Evolutionary conservation across 31 red algal species (phyloP).

Genomic region (Asparagopsis taxiformis): DNA sequence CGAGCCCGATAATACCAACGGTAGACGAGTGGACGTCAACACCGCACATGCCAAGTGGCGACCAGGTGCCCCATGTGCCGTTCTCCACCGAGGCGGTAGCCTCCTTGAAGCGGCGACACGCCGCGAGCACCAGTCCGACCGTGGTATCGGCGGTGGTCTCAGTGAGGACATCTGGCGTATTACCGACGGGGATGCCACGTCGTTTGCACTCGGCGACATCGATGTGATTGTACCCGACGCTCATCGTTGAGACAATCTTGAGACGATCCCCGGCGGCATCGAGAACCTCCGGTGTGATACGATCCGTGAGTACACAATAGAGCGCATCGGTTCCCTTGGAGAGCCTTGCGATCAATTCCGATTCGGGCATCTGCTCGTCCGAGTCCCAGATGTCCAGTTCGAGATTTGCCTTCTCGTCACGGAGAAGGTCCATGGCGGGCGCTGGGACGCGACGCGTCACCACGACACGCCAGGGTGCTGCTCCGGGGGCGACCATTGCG

Average conservation of each 20-base stretch:
- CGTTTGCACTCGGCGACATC: conserved; percentile 56
- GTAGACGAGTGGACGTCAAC: conserved; percentile 72
- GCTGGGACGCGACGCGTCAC: conserved; percentile 64
- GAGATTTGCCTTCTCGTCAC: conserved; percentile 41
- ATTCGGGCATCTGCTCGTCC: conserved; percentile 48
- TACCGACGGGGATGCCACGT: conserved; percentile 55
- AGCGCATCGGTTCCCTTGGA: conserved; percentile 57
- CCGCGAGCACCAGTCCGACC: conserved; percentile 72
- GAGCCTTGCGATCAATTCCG: conserved; percentile 26
- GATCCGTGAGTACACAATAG: conserved; percentile 76
- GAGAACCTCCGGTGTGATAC: conserved; percentile 58
- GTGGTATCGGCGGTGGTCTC: conserved; percentile 89
- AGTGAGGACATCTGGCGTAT: conserved; percentile 93
- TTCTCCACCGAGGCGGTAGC: conserved; percentile 71
- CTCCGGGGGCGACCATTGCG: conserved; percentile 22
- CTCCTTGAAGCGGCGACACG: conserved; percentile 84
- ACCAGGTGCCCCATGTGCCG: conserved; percentile 89
- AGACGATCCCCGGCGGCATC: conserved; percentile 54
- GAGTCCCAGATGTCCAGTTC: conserved; percentile 68
- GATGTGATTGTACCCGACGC: conserved; percentile 95
- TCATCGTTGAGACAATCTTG: conserved; percentile 82
- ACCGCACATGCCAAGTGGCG: conserved; percentile 84
- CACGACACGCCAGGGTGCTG: conserved; percentile 68
- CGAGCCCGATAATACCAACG: conserved; percentile 90
- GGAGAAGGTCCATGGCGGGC: conserved; percentile 46